Evolutionary conservation across 2,329 filamentous ascomycete genomes (phyloP).

Genomic region (Pseudophaeomoniella oleicola): DNA sequence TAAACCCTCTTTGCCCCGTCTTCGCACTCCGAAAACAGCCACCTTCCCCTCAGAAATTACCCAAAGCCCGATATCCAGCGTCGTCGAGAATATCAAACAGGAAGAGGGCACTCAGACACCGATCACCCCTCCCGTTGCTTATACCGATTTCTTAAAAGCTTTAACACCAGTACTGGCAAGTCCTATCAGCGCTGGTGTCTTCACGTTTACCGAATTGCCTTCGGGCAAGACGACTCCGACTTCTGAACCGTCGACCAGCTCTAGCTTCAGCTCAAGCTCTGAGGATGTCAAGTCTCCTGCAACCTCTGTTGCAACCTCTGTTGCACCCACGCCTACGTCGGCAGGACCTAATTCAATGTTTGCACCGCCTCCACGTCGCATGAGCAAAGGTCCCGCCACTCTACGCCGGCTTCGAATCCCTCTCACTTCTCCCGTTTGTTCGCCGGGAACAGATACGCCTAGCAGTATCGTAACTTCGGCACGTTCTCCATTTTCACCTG

Average conservation of each 20-base stretch:
- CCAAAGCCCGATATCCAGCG: slow-evolving; percentile 48
- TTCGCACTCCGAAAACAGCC: slow-evolving; percentile 28
- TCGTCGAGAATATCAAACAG: slow-evolving; percentile 49
- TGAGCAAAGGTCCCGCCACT: slow-evolving; percentile 41
- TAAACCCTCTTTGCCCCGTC: slow-evolving; percentile 23
- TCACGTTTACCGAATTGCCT: slow-evolving; percentile 21
- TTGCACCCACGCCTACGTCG: slow-evolving; percentile 47
- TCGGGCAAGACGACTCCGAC: slow-evolving; percentile 17
- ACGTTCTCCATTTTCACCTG: slow-evolving; percentile 67
- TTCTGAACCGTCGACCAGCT: slow-evolving; percentile 24
- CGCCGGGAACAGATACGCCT: slow-evolving; percentile 52
- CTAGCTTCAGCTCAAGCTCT: slow-evolving; percentile 29
- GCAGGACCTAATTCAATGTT: slow-evolving; percentile 33
- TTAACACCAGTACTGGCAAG: slow-evolving; percentile 58
- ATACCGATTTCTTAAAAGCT: slow-evolving; percentile 82
- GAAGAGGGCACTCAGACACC: slow-evolving; percentile 59
- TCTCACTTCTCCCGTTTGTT: slow-evolving; percentile 51
- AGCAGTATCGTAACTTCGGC: slow-evolving; percentile 41
- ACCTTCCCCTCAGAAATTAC: slow-evolving; percentile 41
- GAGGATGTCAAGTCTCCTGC: slow-evolving; percentile 41
- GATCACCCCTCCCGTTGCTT: slow-evolving; percentile 79
- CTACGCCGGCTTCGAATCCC: slow-evolving; percentile 58
- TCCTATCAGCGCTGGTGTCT: slow-evolving; percentile 43
- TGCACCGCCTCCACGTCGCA: slow-evolving; percentile 13
- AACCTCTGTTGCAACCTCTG: slow-evolving; percentile 32